Conservation (phyloP, 192 early-diverging fungal species). For the Phycomyces blakesleeanus region DNA sequence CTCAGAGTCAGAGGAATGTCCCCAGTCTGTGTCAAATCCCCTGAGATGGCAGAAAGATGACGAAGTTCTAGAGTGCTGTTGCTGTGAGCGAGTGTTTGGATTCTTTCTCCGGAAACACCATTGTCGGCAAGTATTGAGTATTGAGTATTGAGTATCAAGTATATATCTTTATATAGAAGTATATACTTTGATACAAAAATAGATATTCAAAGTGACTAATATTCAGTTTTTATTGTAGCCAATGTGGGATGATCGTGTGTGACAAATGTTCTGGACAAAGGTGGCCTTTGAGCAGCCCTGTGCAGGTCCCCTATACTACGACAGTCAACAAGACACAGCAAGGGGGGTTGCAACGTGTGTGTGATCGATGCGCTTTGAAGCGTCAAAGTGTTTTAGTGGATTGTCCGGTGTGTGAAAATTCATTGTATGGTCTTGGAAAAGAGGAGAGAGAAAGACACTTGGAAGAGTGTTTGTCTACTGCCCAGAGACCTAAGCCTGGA, state of each 20-base stretch:
- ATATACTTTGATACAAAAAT: neutral
- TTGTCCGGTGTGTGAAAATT: constrained; percentile 65
- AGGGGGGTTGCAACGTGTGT: constrained; percentile 15
- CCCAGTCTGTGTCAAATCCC: neutral
- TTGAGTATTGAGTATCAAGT: neutral
- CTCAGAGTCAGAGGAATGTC: no score
- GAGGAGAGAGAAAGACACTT: constrained; percentile 62
- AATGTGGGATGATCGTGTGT: constrained; percentile 24
- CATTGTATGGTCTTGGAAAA: constrained; percentile 42
- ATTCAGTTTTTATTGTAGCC: neutral
- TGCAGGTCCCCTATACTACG: constrained; percentile 9
- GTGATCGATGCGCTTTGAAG: constrained; percentile 29
- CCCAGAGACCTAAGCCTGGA: neutral
- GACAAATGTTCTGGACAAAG: constrained; percentile 22
- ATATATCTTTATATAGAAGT: neutral
- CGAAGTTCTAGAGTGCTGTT: constrained; percentile 9
- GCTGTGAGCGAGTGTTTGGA: constrained; percentile 17
- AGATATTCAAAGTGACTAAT: neutral
- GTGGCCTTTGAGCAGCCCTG: neutral
- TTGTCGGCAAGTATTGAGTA: constrained; percentile 12
- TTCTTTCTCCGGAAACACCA: constrained; percentile 23
- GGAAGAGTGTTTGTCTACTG: constrained; percentile 52
- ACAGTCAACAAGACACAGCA: constrained; percentile 2
- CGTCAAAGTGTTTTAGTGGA: constrained; percentile 62
- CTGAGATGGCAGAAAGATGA: constrained; percentile 19